Conservation (phyloP, 1,284 basidiomycete genomes). For the Ganoderma multipileum region DNA sequence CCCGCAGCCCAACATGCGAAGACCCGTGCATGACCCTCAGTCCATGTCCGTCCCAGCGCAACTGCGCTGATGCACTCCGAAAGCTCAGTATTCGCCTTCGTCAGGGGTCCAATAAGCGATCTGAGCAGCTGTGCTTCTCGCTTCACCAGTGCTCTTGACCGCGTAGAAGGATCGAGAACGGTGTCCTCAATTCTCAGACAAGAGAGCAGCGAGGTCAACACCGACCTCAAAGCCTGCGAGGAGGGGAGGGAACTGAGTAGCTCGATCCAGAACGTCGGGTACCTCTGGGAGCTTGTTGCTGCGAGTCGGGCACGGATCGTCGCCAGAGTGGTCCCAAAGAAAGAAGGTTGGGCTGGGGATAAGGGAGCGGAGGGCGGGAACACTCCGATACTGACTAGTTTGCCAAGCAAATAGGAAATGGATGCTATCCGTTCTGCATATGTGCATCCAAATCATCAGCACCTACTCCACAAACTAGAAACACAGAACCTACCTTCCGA, state of each 20-base stretch:
- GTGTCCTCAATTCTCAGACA: constrained; percentile 45
- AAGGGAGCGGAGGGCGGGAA: constrained; percentile 59
- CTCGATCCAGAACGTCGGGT: constrained; percentile 58
- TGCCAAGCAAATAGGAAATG: constrained; percentile 64
- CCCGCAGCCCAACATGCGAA: constrained; percentile 71
- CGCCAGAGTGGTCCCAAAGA: constrained; percentile 59
- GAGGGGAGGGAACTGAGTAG: constrained; percentile 59
- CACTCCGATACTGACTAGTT: constrained; percentile 68
- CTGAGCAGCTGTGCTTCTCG: constrained; percentile 56
- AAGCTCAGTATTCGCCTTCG: constrained; percentile 51
- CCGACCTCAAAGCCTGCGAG: constrained; percentile 56
- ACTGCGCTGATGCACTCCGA: constrained; percentile 60
- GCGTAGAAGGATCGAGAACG: constrained; percentile 40
- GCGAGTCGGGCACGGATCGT: constrained; percentile 53
- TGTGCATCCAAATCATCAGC: not conserved
- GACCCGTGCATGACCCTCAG: constrained; percentile 61
- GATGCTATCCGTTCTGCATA: constrained; percentile 40
- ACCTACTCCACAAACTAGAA: not conserved
- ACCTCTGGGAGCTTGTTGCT: constrained; percentile 35
- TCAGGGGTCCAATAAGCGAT: constrained; percentile 55
- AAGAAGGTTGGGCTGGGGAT: constrained; percentile 67
- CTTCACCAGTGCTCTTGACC: constrained; percentile 53
- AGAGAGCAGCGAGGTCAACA: constrained; percentile 64
- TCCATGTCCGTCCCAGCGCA: constrained; percentile 63
- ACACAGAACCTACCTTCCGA: constrained; percentile 38